A percentile compares a stretch with the other conserved stretches of the same genome.
Evolutionary conservation across 164 flowering plant genomes (phyloP).

Genomic region (Houttuynia cordata): DNA sequence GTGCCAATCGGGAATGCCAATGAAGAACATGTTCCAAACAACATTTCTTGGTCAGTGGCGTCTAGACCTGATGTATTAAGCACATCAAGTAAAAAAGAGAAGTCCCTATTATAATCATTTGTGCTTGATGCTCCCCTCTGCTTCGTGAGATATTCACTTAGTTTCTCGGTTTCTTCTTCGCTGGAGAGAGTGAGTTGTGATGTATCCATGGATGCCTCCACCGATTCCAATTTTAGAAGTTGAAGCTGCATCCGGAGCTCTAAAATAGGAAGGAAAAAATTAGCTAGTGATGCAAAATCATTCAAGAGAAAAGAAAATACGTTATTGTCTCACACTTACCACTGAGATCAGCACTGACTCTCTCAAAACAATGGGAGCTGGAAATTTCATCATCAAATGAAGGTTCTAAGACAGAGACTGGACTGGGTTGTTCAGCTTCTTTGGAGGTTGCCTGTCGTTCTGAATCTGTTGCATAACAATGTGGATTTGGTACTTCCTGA

Average conservation of each 20-base stretch:
- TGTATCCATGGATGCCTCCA: slow-evolving; percentile 36
- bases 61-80: slow-evolving; percentile 33
- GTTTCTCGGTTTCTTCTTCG: slow-evolving; percentile 25
- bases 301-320: neutral
- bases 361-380: slow-evolving; percentile 68
- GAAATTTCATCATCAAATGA: slow-evolving; percentile 53
- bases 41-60: slow-evolving; percentile 12
- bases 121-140: slow-evolving; percentile 1
- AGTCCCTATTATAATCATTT: slow-evolving; percentile 19
- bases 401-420: slow-evolving; percentile 67
- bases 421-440: slow-evolving; percentile 74
- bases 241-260: slow-evolving; percentile 42
- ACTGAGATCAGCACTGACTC: slow-evolving; percentile 64
- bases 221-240: slow-evolving; percentile 32
- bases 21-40: slow-evolving; percentile 26
- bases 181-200: slow-evolving; percentile 36
- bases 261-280: slow-evolving; percentile 5
- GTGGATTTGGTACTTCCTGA: neutral
- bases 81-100: slow-evolving; percentile 49
- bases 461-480: slow-evolving; percentile 20
- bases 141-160: neutral
- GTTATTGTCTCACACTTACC: slow-evolving; percentile 25
- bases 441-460: slow-evolving; percentile 48
- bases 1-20: slow-evolving; percentile 36
- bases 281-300: neutral